phyloP scores from a whole-genome alignment of 2,329 filamentous ascomycete genomes.

The Apiospora pterosperma region DNA sequence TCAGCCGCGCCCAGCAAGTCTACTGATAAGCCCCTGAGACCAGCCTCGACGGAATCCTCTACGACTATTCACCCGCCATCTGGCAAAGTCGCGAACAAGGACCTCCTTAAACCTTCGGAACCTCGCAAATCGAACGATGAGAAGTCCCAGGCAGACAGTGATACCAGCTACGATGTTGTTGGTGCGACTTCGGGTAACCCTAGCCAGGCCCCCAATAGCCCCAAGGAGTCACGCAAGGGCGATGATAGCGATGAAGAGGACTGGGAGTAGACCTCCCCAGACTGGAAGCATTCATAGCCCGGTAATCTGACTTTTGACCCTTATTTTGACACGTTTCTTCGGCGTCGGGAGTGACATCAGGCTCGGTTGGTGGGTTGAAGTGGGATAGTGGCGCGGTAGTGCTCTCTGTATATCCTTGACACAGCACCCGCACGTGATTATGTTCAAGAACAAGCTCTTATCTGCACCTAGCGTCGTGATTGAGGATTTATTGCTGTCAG shows the following conservation, averaged over 20 bases:
- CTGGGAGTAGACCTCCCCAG: slow-evolving; percentile 24
- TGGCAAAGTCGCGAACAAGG: slow-evolving; percentile 29
- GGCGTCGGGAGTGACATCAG: slow-evolving; percentile 15
- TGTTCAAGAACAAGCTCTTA: not conserved
- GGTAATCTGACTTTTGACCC: slow-evolving; percentile 5
- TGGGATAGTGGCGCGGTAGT: slow-evolving; percentile 13
- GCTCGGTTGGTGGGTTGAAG: slow-evolving; percentile 14
- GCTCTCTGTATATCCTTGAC: slow-evolving; percentile 21
- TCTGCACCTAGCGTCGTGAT: not conserved
- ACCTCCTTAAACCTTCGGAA: slow-evolving; percentile 58
- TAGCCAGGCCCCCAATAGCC: slow-evolving; percentile 72
- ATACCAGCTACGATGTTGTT: slow-evolving; percentile 94
- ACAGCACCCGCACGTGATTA: not conserved
- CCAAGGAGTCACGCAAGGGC: slow-evolving; percentile 52
- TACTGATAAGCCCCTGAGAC: slow-evolving; percentile 34
- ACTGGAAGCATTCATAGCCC: not conserved
- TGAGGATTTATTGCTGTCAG: slow-evolving; percentile 6
- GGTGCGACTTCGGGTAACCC: slow-evolving; percentile 71
- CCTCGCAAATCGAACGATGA: slow-evolving; percentile 78
- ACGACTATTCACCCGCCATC: slow-evolving; percentile 56
- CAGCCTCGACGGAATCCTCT: slow-evolving; percentile 52
- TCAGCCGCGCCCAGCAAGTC: slow-evolving; percentile 28
- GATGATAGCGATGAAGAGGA: slow-evolving; percentile 62
- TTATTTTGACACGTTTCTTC: slow-evolving; percentile 12
- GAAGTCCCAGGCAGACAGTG: slow-evolving; percentile 87